A percentile compares a stretch with the other conserved stretches of the same genome.
These are phyloP conservation scores for Entomophthora muscae DNA, from an alignment of 371 early-diverging fungal species.

Conservation along the genomic window DNA sequence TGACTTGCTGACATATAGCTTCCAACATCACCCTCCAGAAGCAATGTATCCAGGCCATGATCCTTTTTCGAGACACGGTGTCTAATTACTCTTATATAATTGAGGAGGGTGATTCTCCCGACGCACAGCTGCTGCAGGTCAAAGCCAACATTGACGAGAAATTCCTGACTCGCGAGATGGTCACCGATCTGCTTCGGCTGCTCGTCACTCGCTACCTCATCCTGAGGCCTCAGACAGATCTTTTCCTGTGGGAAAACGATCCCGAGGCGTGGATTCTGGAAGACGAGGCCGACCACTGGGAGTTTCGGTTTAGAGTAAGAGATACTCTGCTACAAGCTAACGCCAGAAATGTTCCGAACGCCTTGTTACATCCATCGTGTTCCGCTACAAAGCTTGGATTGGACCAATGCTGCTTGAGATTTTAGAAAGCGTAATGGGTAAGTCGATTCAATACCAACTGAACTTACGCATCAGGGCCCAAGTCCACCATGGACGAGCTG, in stretches of 20 bases:
- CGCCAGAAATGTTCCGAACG: slow-evolving; percentile 76
- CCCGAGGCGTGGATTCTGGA: slow-evolving; percentile 71
- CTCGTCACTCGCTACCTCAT: slow-evolving; percentile 59
- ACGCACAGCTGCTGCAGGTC: slow-evolving; percentile 27
- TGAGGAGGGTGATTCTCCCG: slow-evolving; percentile 16
- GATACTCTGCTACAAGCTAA: no score
- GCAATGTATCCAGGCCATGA: slow-evolving; percentile 44
- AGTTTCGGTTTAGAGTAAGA: slow-evolving; percentile 54
- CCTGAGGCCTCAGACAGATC: slow-evolving; percentile 35
- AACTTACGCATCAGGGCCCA: slow-evolving; percentile 10
- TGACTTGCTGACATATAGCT: no score
- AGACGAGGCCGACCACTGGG: slow-evolving; percentile 74
- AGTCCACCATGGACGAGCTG: slow-evolving; percentile 27
- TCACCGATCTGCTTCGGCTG: slow-evolving; percentile 36
- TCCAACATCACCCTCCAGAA: slow-evolving; percentile 15
- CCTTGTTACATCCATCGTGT: slow-evolving; percentile 55
- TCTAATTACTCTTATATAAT: background rate
- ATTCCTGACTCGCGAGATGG: slow-evolving; percentile 52
- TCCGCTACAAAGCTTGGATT: slow-evolving; percentile 35
- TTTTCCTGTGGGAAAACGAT: slow-evolving; percentile 64
- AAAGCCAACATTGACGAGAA: slow-evolving; percentile 31
- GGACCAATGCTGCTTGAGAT: slow-evolving; percentile 43
- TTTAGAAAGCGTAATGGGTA: slow-evolving; percentile 21
- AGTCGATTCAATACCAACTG: background rate
- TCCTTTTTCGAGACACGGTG: slow-evolving; percentile 14